phyloP scores from a whole-genome alignment of 345 rosid genomes.

The Melaleuca quinquenervia region DNA sequence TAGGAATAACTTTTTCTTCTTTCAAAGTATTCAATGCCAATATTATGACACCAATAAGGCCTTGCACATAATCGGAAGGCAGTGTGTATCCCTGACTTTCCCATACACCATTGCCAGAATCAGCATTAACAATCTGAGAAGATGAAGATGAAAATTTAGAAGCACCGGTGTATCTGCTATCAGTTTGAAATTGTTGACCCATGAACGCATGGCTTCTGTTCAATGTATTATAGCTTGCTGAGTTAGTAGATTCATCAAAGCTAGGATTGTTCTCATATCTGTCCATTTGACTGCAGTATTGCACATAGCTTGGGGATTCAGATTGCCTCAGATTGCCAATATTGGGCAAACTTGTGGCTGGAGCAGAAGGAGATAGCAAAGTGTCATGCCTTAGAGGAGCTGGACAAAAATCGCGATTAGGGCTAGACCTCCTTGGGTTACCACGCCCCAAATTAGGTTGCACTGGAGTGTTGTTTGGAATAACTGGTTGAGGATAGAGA shows the following conservation, averaged over 20 bases:
- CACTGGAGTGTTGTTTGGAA: slow-evolving; percentile 25
- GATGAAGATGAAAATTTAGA: slow-evolving; percentile 17
- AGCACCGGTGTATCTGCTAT: slow-evolving; percentile 11
- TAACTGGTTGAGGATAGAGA: slow-evolving; percentile 17
- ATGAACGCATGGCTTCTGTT: slow-evolving; percentile 12
- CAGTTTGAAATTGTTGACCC: slow-evolving; percentile 13
- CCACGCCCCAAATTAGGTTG: slow-evolving; percentile 28
- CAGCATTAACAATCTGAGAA: slow-evolving; percentile 6
- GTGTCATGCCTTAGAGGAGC: slow-evolving; percentile 29
- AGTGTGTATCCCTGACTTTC: slow-evolving; percentile 40
- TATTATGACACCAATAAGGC: slow-evolving; percentile 71
- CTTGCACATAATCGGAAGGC: slow-evolving; percentile 55
- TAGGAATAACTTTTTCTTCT: slow-evolving; percentile 63
- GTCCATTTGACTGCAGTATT: slow-evolving; percentile 19
- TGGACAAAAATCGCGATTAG: slow-evolving; percentile 31
- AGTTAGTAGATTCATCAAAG: slow-evolving; percentile 12
- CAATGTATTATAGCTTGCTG: slow-evolving; percentile 15
- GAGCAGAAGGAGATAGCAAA: slow-evolving; percentile 19
- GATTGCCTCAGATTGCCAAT: slow-evolving; percentile 33
- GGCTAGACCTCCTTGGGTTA: slow-evolving; percentile 11
- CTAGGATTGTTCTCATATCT: slow-evolving; percentile 26
- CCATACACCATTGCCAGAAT: slow-evolving; percentile 28
- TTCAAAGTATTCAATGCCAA: slow-evolving; percentile 66
- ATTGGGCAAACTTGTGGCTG: slow-evolving; percentile 28
- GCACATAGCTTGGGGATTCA: slow-evolving; percentile 24